Evolutionary conservation across 1,284 basidiomycete species (phyloP).

Genomic region (Cutaneotrichosporon dermatis): DNA sequence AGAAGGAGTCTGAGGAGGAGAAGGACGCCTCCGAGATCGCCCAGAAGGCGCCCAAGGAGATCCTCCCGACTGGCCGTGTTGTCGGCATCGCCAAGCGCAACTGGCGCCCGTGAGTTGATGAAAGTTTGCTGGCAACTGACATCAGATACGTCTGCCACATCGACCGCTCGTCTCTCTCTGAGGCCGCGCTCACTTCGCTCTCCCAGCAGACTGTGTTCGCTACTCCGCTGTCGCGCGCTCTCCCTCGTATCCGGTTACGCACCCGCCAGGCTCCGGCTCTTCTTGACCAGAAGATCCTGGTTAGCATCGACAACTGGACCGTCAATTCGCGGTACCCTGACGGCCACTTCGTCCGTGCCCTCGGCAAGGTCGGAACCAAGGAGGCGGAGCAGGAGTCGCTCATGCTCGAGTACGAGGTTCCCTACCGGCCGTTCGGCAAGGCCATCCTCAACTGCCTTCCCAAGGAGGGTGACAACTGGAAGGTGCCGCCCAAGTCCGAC

Average conservation of each 20-base stretch:
- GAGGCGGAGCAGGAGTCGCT: conserved; percentile 95
- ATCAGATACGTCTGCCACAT: conserved; percentile 92
- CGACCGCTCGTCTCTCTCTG: conserved; percentile 79
- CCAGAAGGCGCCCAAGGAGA: conserved; percentile 49
- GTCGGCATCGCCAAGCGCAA: conserved; percentile 92
- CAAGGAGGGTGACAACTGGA: conserved; percentile 83
- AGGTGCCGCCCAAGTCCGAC: conserved; percentile 73
- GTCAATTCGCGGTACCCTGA: conserved; percentile 85
- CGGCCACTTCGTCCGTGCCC: conserved; percentile 90
- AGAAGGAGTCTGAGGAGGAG: conserved; percentile 32
- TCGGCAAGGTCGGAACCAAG: conserved; percentile 88
- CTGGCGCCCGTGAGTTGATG: conserved; percentile 72
- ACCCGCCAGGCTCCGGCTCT: conserved; percentile 89
- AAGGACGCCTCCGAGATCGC: conserved; percentile 44
- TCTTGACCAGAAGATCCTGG: conserved; percentile 89
- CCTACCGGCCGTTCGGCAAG: conserved; percentile 92
- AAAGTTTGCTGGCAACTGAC: background rate
- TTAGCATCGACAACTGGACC: conserved; percentile 92
- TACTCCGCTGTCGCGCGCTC: conserved; percentile 82
- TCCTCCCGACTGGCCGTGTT: conserved; percentile 80
- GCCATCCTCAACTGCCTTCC: conserved; percentile 92
- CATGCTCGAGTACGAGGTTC: conserved; percentile 91
- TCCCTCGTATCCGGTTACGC: conserved; percentile 89
- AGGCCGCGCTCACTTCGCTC: conserved; percentile 70
- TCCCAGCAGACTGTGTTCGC: conserved; percentile 92